These are phyloP conservation scores for Nicotiana attenuata DNA, from an alignment of 257 asterid genomes.

Conservation along the genomic window DNA sequence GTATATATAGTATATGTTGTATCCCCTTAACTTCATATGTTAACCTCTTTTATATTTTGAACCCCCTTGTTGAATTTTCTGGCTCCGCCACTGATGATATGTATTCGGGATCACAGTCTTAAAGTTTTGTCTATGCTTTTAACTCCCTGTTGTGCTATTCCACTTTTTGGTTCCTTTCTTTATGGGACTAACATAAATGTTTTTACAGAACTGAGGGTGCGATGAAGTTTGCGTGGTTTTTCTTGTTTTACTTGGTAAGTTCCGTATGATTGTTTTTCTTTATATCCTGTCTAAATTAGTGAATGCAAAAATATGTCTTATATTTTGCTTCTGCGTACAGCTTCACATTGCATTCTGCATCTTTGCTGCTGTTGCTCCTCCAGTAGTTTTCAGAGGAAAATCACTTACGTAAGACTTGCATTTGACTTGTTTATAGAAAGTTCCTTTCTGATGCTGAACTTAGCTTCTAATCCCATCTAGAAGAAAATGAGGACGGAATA, in stretches of 20 bases:
- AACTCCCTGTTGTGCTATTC: neutral
- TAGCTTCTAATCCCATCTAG: neutral
- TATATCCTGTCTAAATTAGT: neutral
- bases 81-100: neutral
- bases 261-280: neutral
- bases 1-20: too few relatives aligned
- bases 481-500: neutral
- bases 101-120: neutral
- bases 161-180: neutral
- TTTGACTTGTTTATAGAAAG: neutral
- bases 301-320: constrained; percentile 8
- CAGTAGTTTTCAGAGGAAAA: constrained; percentile 92
- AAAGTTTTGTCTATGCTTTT: neutral
- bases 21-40: too few relatives aligned
- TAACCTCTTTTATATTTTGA: too few relatives aligned
- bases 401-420: constrained; percentile 65
- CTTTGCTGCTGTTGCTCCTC: constrained; percentile 98
- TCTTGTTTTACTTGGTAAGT: constrained; percentile 78
- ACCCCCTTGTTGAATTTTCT: too few relatives aligned
- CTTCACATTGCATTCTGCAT: constrained; percentile 85
- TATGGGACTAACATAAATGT: neutral
- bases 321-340: constrained; percentile 34
- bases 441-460: neutral
- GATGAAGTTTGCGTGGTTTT: constrained; percentile 82
- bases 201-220: constrained; percentile 83